These are phyloP conservation scores for Paecilomyces variotii DNA, from an alignment of 2,329 filamentous ascomycete genomes.

Conservation along the genomic window DNA sequence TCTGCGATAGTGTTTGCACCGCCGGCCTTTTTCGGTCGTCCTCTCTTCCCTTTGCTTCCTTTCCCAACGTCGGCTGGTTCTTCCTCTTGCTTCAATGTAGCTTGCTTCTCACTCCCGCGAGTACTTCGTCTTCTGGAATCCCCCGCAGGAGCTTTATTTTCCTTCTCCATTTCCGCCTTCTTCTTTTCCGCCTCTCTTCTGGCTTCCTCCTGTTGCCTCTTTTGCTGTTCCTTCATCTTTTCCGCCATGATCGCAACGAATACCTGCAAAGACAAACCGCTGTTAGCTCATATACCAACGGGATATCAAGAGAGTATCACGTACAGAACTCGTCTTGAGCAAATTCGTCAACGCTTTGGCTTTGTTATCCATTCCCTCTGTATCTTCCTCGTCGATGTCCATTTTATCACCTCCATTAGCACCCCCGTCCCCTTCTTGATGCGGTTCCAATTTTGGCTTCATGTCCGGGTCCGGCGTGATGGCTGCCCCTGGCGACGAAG, in stretches of 20 bases:
- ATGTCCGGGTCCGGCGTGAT: slow-evolving; percentile 10
- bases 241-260: slow-evolving; percentile 44
- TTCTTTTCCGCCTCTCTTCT: slow-evolving; percentile 28
- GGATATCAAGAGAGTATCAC: slow-evolving; percentile 3
- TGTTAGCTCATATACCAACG: slow-evolving; percentile 1
- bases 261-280: slow-evolving; percentile 21
- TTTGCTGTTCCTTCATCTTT: slow-evolving; percentile 39
- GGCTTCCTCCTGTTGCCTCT: slow-evolving; percentile 37
- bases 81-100: slow-evolving; percentile 9
- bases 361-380: slow-evolving; percentile 36
- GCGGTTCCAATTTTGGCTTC: slow-evolving; percentile 5
- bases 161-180: slow-evolving; percentile 16
- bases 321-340: slow-evolving; percentile 38
- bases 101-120: slow-evolving; percentile 20
- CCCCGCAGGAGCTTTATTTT: slow-evolving; percentile 14
- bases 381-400: slow-evolving; percentile 9
- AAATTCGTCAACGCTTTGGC: slow-evolving; percentile 38
- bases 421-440: not conserved
- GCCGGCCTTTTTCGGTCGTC: slow-evolving; percentile 19
- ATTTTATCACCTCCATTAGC: not conserved
- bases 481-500: slow-evolving; percentile 21
- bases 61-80: slow-evolving; percentile 9
- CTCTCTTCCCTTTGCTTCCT: slow-evolving; percentile 17
- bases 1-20: slow-evolving; percentile 44
- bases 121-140: slow-evolving; percentile 21